phyloP scores from a whole-genome alignment of 2,329 filamentous ascomycete species.

The Ophiostoma sp. region DNA sequence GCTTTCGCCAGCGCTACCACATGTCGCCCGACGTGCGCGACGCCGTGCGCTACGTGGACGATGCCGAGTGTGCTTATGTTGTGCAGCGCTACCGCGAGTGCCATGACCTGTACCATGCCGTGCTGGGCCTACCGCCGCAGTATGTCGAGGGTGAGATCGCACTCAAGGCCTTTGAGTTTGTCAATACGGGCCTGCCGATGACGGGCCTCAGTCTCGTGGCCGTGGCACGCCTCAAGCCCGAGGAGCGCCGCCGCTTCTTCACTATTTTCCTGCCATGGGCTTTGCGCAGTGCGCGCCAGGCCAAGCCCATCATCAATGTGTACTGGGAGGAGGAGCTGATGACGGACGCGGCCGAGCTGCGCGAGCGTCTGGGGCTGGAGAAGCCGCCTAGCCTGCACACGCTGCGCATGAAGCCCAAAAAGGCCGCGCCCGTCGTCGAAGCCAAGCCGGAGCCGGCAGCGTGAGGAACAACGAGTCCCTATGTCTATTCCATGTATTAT shows the following conservation, averaged over 20 bases:
- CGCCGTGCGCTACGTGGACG: constrained; percentile 81
- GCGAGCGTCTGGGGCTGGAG: constrained; percentile 74
- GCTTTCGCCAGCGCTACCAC: constrained; percentile 89
- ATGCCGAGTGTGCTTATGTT: constrained; percentile 93
- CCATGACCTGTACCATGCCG: constrained; percentile 95
- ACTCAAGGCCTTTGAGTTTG: constrained; percentile 96
- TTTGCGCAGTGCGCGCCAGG: constrained; percentile 68
- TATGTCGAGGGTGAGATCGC: constrained; percentile 95
- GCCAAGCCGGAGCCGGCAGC: neutral
- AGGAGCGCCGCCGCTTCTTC: constrained; percentile 71
- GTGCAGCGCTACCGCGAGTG: constrained; percentile 98
- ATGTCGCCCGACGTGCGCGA: constrained; percentile 87
- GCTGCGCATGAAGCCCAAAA: constrained; percentile 53
- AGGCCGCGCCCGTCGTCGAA: neutral
- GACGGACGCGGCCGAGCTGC: constrained; percentile 71
- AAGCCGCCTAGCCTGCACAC: constrained; percentile 78
- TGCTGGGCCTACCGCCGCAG: constrained; percentile 84
- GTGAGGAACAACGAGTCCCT: too few species aligned
- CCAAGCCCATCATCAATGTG: constrained; percentile 83
- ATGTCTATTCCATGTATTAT: neutral
- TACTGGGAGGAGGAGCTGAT: constrained; percentile 96
- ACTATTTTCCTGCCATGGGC: constrained; percentile 85
- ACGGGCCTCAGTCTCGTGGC: constrained; percentile 81
- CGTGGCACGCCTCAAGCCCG: constrained; percentile 76
- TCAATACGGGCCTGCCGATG: constrained; percentile 92